Evolutionary conservation across 2,329 filamentous ascomycete species (phyloP).

Genomic region (Colletotrichum orbiculare): DNA sequence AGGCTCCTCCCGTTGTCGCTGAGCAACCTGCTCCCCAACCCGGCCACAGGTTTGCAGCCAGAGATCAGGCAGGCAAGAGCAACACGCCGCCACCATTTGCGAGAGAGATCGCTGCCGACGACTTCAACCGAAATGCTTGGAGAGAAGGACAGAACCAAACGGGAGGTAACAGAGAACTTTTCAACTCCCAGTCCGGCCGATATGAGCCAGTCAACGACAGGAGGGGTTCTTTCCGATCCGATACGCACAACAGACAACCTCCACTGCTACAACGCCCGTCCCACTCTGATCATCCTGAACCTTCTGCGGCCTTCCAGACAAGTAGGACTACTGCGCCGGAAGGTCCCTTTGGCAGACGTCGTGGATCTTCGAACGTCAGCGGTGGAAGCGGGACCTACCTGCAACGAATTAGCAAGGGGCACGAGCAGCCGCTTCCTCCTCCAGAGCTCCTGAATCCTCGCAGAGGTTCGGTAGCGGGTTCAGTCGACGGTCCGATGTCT

Average conservation of each 20-base stretch:
- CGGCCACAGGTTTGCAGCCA: conserved; percentile 40
- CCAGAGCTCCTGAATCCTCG: conserved; percentile 57
- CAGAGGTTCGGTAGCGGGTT: conserved; percentile 61
- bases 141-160: conserved; percentile 69
- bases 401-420: conserved; percentile 63
- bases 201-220: conserved; percentile 91
- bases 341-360: conserved; percentile 76
- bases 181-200: conserved; percentile 93
- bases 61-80: conserved; percentile 58
- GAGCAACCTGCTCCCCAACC: conserved; percentile 58
- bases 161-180: conserved; percentile 79
- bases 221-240: conserved; percentile 75
- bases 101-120: conserved; percentile 92
- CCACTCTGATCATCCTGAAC: conserved; percentile 77
- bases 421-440: conserved; percentile 54
- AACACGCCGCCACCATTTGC: conserved; percentile 63
- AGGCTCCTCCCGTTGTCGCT: conserved; percentile 74
- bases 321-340: conserved; percentile 72
- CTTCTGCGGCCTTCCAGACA: conserved; percentile 88
- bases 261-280: conserved; percentile 81
- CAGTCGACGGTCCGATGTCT: conserved; percentile 62
- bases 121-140: conserved; percentile 88
- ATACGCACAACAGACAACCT: conserved; percentile 76
- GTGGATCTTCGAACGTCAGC: conserved; percentile 92
- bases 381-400: conserved; percentile 80